Conservation (phyloP, 768 basidiomycete genomes). For the Auricularia sp. region DNA sequence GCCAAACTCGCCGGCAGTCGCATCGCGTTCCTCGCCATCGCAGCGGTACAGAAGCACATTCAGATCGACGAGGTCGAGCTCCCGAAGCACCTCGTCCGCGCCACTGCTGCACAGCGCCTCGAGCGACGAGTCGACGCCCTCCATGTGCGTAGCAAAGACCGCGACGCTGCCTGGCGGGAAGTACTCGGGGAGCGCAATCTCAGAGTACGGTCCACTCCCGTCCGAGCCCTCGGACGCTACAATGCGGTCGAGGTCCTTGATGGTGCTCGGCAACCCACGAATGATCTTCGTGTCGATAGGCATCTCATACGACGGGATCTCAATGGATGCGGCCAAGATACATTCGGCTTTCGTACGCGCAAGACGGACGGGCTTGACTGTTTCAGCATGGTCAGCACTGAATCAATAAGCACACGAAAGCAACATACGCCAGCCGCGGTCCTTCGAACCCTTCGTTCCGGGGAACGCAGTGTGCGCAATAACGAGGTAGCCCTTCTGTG, state of each 20-base stretch:
- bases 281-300: conserved; percentile 43
- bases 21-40: conserved; percentile 87
- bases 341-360: conserved; percentile 70
- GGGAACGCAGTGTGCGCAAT: conserved; percentile 85
- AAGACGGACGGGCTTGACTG: conserved; percentile 80
- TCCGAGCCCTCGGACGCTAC: conserved; percentile 54
- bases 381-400: background rate
- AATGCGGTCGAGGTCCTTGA: conserved; percentile 55
- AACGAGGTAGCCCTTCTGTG: conserved; percentile 86
- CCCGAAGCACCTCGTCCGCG: conserved; percentile 61
- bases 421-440: conserved; percentile 65
- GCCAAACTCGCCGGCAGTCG: conserved; percentile 71
- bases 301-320: conserved; percentile 53
- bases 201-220: conserved; percentile 56
- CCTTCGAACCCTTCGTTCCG: conserved; percentile 56
- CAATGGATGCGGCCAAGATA: conserved; percentile 67
- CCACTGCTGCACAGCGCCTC: conserved; percentile 66
- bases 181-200: conserved; percentile 72
- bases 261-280: conserved; percentile 59
- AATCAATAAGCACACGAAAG: conserved; percentile 3
- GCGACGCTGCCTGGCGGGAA: conserved; percentile 97
- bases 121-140: conserved; percentile 58
- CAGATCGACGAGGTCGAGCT: conserved; percentile 75
- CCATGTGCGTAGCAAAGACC: conserved; percentile 80
- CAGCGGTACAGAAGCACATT: conserved; percentile 81